Percentiles rank a stretch among this genome's conserved stretches.
These are phyloP conservation scores for Geranium incanum DNA, from an alignment of 441 rosid species.

Conservation along the genomic window DNA sequence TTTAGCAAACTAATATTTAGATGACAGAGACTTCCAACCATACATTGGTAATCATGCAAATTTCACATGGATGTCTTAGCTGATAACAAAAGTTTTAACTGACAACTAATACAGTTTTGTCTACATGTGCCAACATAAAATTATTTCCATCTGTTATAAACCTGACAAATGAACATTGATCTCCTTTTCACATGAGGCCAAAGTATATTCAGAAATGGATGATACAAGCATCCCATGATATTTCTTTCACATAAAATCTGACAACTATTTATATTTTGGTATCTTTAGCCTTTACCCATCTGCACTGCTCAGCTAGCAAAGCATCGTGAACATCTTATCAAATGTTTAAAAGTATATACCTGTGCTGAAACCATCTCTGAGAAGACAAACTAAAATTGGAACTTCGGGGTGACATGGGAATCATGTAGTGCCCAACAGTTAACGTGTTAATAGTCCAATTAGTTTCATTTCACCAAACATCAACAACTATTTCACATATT, in stretches of 20 bases:
- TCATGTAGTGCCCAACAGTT: constrained; percentile 1
- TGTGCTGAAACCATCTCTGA: neutral
- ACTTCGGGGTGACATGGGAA: neutral
- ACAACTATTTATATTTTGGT: neutral
- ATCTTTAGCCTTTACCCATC: neutral
- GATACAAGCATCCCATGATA: neutral
- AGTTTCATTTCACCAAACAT: neutral
- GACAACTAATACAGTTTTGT: neutral
- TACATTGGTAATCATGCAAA: neutral
- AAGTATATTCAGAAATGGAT: neutral
- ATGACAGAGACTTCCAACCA: neutral
- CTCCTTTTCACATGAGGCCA: neutral
- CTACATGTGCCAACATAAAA: neutral
- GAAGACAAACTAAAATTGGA: neutral
- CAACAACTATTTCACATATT: constrained; percentile 3
- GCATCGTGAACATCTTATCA: neutral
- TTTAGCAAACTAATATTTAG: neutral
- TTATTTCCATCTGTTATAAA: neutral
- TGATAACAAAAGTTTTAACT: neutral
- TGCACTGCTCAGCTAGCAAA: neutral
- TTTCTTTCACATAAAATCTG: neutral
- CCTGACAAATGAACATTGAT: neutral
- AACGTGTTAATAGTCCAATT: neutral
- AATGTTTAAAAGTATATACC: neutral
- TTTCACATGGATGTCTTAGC: neutral